Evolutionary conservation across 148 eudicot genomes (phyloP).

Genomic region (Persicaria maculosa): DNA sequence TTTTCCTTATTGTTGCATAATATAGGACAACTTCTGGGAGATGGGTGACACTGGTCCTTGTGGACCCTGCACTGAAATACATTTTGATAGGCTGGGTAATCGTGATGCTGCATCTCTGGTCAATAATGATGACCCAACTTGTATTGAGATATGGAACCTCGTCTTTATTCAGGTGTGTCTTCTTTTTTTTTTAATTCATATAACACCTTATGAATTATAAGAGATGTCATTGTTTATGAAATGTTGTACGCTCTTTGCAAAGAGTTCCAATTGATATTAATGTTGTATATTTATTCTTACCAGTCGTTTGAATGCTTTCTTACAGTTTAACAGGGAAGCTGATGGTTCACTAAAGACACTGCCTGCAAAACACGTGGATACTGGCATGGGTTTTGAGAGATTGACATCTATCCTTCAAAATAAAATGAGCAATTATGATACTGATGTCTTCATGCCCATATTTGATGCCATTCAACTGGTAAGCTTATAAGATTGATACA

Average conservation of each 20-base stretch:
- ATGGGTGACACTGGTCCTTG: constrained; percentile 99
- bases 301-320: constrained; percentile 12
- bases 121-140: constrained; percentile 92
- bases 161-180: constrained; percentile 87
- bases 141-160: constrained; percentile 97
- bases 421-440: constrained; percentile 96
- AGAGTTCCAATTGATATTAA: neutral
- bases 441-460: constrained; percentile 87
- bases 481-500: constrained; percentile 13
- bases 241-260: neutral
- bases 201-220: neutral
- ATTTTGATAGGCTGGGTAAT: constrained; percentile 84
- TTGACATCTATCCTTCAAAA: constrained; percentile 95
- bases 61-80: constrained; percentile 98
- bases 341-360: constrained; percentile 73
- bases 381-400: constrained; percentile 99
- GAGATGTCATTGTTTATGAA: neutral
- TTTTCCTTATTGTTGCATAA: constrained; percentile 11
- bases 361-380: constrained; percentile 95
- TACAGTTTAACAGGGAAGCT: constrained; percentile 87
- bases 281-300: neutral
- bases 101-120: constrained; percentile 92
- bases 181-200: neutral
- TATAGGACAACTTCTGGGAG: constrained; percentile 98
- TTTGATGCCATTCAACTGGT: constrained; percentile 86